Base-by-base conservation (phyloP, 331 rosid species). In the Pyrus hybrid region DNA sequence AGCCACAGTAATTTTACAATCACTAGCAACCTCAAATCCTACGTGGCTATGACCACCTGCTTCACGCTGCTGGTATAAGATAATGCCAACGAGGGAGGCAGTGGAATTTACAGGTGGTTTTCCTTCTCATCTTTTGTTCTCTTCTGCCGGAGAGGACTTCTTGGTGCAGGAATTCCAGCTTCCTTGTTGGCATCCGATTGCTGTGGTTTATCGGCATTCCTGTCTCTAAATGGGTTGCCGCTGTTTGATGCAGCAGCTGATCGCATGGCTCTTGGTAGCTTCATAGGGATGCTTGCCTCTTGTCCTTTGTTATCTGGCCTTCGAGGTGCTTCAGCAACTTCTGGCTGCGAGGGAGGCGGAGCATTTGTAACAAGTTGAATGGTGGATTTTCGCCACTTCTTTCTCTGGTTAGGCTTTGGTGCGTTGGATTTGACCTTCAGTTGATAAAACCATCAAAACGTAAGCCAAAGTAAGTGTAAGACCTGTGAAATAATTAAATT, bases 71-170 rank as follows among this genome's bases (percentile, higher is more conserved):
- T 32, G 70, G 61, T 45, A 82, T 58, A 70, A 74, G 47, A 73
- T 25, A 41, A 56, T 70, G 67, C 45, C 66, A 77, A 35, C 1
- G 70, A 68, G 45, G 56, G 58, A 79, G 71, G 30, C 72, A 21
- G n/a, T n/a, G 63, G n/a, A 66, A 28, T 37, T 81, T 64, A 89
- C 47, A 79, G 91, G 79, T 89, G 73, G 82, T 93, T 91, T 87
- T 93, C 98, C 86, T 93, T 93, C 84, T 93, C 97, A 54, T 88
- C 92, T 25, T 80, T 67, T 77, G 84, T 25, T 74, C 79, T 84
- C 63, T 71, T 88, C 23, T 70, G 83, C 82, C 81, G 75, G 14
- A 53, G 67, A 14, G 88, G 86, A 30, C 86, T 85, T 73, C 89
- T 84, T 41, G 86, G 81, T 73, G 81, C 79, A 58, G 81, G 68